Evolutionary conservation across 108 stramenopile genomes (phyloP), one percentile per base, ranked within the genome.

Genomic region (Schizochytrium sp.): DNA sequence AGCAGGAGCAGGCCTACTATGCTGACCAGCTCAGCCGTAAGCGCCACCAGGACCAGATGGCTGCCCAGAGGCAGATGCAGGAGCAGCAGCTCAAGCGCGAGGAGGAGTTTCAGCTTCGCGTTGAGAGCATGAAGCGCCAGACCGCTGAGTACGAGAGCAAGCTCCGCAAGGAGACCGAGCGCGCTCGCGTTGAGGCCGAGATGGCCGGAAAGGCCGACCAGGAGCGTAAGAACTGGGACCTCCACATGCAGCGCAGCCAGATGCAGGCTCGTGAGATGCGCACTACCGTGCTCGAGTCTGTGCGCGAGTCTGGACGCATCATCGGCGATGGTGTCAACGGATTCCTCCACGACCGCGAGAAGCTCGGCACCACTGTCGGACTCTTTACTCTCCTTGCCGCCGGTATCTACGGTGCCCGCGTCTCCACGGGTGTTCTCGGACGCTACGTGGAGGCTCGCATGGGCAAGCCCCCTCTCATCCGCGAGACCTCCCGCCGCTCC

Each of bases 201-300:
- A 88, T 69, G 83, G 88, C 72, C 1, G 28, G 83, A 46, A 46
- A 89, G 50, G 88, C 88, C 12, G 60, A 89, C 59, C 72, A 55
- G 89, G 89, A 96, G 89, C 93, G 95, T 4, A 87, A 92, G 83
- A 97, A 96, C 92, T 95, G 96, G 92, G 96, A 95, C 64, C 61
- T 96, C 4, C 89, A 90, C 56, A 87, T 87, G 61, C 87, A 55
- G 61, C 87, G 87, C 46, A 90, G 87, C 69, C 50, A 90, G 83
- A 89, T 88, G 42, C 41, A 73, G 72, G 87, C 56, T 61, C 28
- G 57, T 53, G 49, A 88, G 88, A 41, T 44, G 50, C 57, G n/a
- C 55, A 46, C 61, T 12, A 87, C 87, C 47, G 57, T 88, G 28
- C 87, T 42, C 19, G 46, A 87, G 73, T 17, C 12, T 56, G 87